Conservation (phyloP, 768 basidiomycete genomes). For the Boletus pseudo-olivaceus region DNA sequence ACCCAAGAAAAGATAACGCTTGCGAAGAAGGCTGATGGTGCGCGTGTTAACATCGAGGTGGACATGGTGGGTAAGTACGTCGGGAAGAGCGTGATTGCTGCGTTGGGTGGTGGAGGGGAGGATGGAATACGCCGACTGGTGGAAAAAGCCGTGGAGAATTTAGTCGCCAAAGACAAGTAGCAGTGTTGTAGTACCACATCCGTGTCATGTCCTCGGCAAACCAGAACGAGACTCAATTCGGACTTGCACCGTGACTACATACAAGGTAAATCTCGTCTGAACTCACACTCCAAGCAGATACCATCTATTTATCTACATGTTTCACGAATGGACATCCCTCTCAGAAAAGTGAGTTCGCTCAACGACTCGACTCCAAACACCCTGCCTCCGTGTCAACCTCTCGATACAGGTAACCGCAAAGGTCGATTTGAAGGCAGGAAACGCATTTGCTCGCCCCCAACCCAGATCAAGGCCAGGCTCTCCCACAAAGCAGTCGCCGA, state of each 20-base stretch:
- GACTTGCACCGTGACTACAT: slow-evolving; percentile 5
- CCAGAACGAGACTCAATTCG: slow-evolving; percentile 1
- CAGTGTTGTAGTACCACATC: background rate
- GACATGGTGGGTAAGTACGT: slow-evolving; percentile 95
- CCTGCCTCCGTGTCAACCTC: slow-evolving; percentile 11
- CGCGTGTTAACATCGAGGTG: slow-evolving; percentile 90
- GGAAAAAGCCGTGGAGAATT: slow-evolving; percentile 55
- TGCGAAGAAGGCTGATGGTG: slow-evolving; percentile 66
- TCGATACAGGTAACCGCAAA: slow-evolving; percentile 50
- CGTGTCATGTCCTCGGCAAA: slow-evolving; percentile 3
- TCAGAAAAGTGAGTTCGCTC: slow-evolving; percentile 43
- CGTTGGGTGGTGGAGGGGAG: slow-evolving; percentile 53
- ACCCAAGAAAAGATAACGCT: slow-evolving; percentile 88
- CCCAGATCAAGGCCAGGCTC: slow-evolving; percentile 47
- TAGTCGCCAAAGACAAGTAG: slow-evolving; percentile 39
- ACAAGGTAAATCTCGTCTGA: background rate
- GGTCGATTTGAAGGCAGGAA: slow-evolving; percentile 39
- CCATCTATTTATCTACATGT: background rate
- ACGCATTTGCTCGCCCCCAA: slow-evolving; percentile 29
- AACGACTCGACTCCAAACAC: background rate
- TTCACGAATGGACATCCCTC: slow-evolving; percentile 36
- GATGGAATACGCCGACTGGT: slow-evolving; percentile 47
- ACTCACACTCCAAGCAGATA: background rate
- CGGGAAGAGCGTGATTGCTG: slow-evolving; percentile 73
- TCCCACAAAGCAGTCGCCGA: slow-evolving; percentile 38